These are phyloP conservation scores for Isabelozyma gotoi DNA, from an alignment of 805 yeast species.

Conservation along the genomic window DNA sequence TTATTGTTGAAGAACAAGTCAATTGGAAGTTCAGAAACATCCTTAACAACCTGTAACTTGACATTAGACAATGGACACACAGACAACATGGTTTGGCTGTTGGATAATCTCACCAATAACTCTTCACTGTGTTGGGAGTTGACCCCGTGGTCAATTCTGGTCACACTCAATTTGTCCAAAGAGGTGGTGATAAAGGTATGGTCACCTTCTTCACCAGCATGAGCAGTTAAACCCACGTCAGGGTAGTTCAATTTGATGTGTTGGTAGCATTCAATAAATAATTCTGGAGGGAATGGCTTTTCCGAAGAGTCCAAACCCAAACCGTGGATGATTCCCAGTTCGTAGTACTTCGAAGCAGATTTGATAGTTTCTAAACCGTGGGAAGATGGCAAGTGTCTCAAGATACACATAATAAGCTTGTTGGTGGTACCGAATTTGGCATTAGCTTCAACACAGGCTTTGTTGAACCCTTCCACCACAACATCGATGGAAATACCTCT, in stretches of 20 bases:
- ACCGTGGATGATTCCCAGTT: conserved; percentile 65
- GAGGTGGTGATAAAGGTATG: conserved; percentile 63
- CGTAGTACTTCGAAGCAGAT: conserved; percentile 50
- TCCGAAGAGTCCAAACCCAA: conserved; percentile 84
- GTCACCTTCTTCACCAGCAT: conserved; percentile 89
- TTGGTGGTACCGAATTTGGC: conserved; percentile 60
- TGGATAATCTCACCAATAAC: conserved; percentile 57
- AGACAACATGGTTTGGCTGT: conserved; percentile 56
- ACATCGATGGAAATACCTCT: conserved; percentile 60
- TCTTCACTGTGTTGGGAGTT: conserved; percentile 56
- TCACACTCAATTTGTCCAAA: conserved; percentile 56
- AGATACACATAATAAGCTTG: conserved; percentile 76
- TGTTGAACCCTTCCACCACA: conserved; percentile 64
- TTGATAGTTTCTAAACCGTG: conserved; percentile 60
- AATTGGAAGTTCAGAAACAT: conserved; percentile 68
- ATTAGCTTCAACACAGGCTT: conserved; percentile 66
- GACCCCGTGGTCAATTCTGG: conserved; percentile 82
- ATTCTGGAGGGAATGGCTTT: conserved; percentile 71
- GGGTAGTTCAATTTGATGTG: conserved; percentile 49
- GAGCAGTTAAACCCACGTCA: conserved; percentile 69
- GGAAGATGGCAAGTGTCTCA: conserved; percentile 69
- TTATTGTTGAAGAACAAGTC: conserved; percentile 55
- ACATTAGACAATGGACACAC: conserved; percentile 80
- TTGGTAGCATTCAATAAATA: conserved; percentile 64
- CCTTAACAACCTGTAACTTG: conserved; percentile 69